Conservation (phyloP, 2,329 filamentous ascomycete genomes). For the Shiraia bambusicola region DNA sequence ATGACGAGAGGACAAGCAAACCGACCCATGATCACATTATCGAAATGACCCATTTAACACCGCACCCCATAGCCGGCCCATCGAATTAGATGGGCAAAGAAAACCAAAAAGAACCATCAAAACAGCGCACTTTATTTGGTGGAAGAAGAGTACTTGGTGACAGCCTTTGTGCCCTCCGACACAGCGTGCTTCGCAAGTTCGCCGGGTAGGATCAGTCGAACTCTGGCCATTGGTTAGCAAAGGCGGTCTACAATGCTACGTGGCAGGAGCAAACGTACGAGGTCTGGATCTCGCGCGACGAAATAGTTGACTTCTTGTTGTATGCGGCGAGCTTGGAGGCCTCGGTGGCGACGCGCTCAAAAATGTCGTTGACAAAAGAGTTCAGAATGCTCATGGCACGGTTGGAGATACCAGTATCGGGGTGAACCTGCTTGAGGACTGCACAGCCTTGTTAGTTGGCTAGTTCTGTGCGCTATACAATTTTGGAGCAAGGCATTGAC, state of each 20-base stretch:
- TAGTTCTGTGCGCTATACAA: not conserved
- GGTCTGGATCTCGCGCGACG: slow-evolving; percentile 98
- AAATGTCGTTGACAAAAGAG: slow-evolving; percentile 99
- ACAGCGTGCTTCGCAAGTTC: slow-evolving; percentile 99
- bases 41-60: slow-evolving; percentile 48
- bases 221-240: slow-evolving; percentile 52
- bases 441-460: slow-evolving; percentile 42
- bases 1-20: slow-evolving; percentile 45
- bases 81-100: slow-evolving; percentile 49
- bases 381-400: slow-evolving; percentile 99
- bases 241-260: not conserved
- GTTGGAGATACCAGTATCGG: slow-evolving; percentile 99
- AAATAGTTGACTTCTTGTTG: slow-evolving; percentile 99
- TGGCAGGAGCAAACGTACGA: slow-evolving; percentile 58
- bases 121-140: slow-evolving; percentile 76
- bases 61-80: slow-evolving; percentile 46
- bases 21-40: slow-evolving; percentile 57
- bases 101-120: slow-evolving; percentile 55
- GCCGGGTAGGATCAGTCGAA: slow-evolving; percentile 95
- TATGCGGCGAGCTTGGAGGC: slow-evolving; percentile 98
- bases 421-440: slow-evolving; percentile 99
- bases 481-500: slow-evolving; percentile 6
- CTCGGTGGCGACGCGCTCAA: slow-evolving; percentile 98
- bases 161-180: slow-evolving; percentile 98
- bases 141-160: slow-evolving; percentile 99